A percentile compares a stretch with the other conserved stretches of the same genome.
Conservation (phyloP, 139 green algal species). For the Chlorella sp. region DNA sequence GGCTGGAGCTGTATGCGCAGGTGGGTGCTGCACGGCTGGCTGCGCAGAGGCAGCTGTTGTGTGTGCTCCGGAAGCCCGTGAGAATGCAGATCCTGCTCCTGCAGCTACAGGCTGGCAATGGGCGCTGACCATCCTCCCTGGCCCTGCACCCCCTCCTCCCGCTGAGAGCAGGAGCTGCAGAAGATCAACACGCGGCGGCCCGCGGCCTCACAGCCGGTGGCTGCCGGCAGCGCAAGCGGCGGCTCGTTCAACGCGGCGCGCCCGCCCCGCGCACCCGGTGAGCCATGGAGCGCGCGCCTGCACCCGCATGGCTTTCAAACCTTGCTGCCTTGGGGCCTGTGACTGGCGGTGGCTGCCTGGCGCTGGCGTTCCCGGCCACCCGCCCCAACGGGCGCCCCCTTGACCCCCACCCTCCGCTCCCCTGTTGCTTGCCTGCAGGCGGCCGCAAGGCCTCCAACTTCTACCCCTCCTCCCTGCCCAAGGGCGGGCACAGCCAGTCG, state of each 20-base stretch:
- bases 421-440: neutral
- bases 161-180: constrained; percentile 43
- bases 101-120: neutral
- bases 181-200: constrained; percentile 5
- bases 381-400: too few relatives aligned
- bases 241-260: neutral
- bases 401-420: too few relatives aligned
- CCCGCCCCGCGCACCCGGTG: neutral
- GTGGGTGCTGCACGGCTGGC: too few relatives aligned
- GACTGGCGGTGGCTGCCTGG: too few relatives aligned
- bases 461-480: constrained; percentile 61
- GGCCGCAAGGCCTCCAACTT: constrained; percentile 46
- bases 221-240: neutral
- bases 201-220: neutral
- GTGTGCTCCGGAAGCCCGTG: neutral
- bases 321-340: too few relatives aligned
- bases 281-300: neutral
- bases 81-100: neutral
- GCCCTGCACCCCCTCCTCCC: neutral
- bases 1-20: constrained; percentile 80
- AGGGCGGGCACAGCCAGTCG: constrained; percentile 14
- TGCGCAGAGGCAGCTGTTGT: neutral
- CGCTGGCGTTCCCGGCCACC: too few relatives aligned
- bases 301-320: too few relatives aligned
- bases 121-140: neutral